A percentile compares a stretch with the other conserved stretches of the same genome.
These are phyloP conservation scores for Russula earlei DNA, from an alignment of 768 basidiomycete species.

Conservation along the genomic window DNA sequence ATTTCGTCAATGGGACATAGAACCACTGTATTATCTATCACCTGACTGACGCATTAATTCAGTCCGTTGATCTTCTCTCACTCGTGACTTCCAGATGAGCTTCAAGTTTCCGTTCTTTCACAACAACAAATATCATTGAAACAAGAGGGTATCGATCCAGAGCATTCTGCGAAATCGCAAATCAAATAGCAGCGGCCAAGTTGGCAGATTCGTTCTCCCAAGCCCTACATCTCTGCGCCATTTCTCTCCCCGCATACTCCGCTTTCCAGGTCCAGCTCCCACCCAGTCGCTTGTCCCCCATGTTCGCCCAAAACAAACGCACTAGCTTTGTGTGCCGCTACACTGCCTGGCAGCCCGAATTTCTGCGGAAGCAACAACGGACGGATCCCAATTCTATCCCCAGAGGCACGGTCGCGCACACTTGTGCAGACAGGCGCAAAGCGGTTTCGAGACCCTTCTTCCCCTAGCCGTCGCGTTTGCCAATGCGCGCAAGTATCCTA, in stretches of 20 bases:
- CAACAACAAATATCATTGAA: conserved; percentile 9
- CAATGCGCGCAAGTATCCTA: conserved; percentile 9
- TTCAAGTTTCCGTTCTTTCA: background rate
- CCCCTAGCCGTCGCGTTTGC: background rate
- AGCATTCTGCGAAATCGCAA: background rate
- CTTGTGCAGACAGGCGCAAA: background rate
- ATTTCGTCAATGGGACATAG: conserved; percentile 26
- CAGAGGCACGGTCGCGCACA: background rate
- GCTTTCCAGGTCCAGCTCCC: conserved; percentile 7
- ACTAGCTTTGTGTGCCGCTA: conserved; percentile 14
- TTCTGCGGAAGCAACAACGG: conserved; percentile 23
- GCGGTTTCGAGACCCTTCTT: background rate
- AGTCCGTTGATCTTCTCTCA: background rate
- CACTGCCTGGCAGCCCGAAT: conserved; percentile 10
- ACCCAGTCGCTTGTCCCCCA: background rate
- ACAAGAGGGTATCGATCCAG: conserved; percentile 7
- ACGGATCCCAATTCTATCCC: conserved; percentile 17
- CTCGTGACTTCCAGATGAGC: background rate
- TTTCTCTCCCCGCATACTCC: background rate
- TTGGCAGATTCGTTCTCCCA: background rate
- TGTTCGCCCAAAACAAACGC: conserved; percentile 7
- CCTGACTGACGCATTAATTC: background rate
- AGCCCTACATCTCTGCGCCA: background rate
- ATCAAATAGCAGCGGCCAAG: background rate
- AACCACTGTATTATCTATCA: background rate